Base-by-base conservation (phyloP, 129 eudicot species). In the Dittrichia graveolens region DNA sequence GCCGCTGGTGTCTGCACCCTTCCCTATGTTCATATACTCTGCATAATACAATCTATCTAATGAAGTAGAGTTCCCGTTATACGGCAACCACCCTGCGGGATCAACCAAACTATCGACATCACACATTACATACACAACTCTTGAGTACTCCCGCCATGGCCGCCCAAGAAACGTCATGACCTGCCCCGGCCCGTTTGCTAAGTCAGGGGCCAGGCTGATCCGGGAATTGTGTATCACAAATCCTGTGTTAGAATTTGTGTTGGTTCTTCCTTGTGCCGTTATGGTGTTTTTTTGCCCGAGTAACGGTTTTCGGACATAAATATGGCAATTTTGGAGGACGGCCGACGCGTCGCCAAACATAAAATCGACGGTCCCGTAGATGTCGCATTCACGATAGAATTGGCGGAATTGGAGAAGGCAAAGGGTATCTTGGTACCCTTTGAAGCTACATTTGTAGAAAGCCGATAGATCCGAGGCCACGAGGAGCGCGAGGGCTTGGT, bases 351-450 rank as follows among this genome's bases (percentile, higher is more conserved):
- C 82, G 0, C 88, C 88, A 19, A 84, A 84, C 6, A 84, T 76
- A 75, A 84, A 71, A 56, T 84, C 88, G 4, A 80, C 31, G 50
- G 85, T 84, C 38, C 88, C 88, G 4, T 80, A 80, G 0, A 84
- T 80, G 71, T 80, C 82, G 44, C 88, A 84, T n/a, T 84, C 83
- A 5, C 88, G 84, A 34, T 61, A 80, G 67, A 84, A 73, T 9
- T 84, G 88, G 3, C 85, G 82, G 42, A 53, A n/a, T 5, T 50
- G 8, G 10, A 59, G 67, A 14, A 68, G 60, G 69, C 74, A 80
- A 15, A 84, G 65, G 0, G 88, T 80, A 78, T 84, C 88, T 67
- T 84, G 88, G 74, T 76, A 73, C 61, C 88, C 88, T 84, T 71
- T 76, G 80, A 84, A 84, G 84, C 88, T 84, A 68, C 88, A 84